Base-by-base conservation (phyloP, 140 eudicot genomes). In the Cichorium intybus region DNA sequence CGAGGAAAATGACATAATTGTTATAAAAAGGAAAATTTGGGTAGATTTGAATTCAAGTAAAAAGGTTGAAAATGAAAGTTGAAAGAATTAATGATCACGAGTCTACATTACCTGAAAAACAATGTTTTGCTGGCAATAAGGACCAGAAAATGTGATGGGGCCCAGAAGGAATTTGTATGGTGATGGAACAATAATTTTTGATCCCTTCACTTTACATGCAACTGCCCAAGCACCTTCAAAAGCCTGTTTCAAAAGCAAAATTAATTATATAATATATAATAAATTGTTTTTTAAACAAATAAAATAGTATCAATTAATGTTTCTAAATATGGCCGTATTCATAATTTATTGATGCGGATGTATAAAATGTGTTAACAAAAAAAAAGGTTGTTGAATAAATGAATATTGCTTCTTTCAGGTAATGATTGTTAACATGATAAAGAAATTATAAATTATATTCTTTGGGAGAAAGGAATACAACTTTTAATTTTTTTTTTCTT, bases 181-280 rank as follows among this genome's bases (percentile, higher is more conserved):
- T 71, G 97, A 75, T 60, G 99, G 99, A 18, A 93, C 94, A 45
- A 88, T 64, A 4, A 93, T 63, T 60, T 84, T 80, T 54, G 99
- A 93, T 21, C 95, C 95, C 45, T 87, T 74, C 39, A 88, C 87
- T 59, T 93, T 80, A 78, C 97, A 93, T 67, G 99, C 93, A 61
- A 88, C 81, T 24, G 86, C 90, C 99, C 99, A 93, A 68, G 95
- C 99, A 59, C 86, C 94, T 82, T 85, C 73, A 46, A 93, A 93
- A 26, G 99, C 97, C 99, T 93, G 87, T 69, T 23, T 16, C 8
- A 47, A 58, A 11, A 24, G 24, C 10, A 29, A 54, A 39, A 21
- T 7, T 10, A 39, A 56, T 16, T 37, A 37, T 28, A 26, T 41
- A 17, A 47, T 47, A 6, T 5, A 4, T 18, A 45, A n/a, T 48